Evolutionary conservation across 1,284 basidiomycete genomes (phyloP), one percentile per base, ranked within the genome.

Genomic region (Ceratobasidium sp.): DNA sequence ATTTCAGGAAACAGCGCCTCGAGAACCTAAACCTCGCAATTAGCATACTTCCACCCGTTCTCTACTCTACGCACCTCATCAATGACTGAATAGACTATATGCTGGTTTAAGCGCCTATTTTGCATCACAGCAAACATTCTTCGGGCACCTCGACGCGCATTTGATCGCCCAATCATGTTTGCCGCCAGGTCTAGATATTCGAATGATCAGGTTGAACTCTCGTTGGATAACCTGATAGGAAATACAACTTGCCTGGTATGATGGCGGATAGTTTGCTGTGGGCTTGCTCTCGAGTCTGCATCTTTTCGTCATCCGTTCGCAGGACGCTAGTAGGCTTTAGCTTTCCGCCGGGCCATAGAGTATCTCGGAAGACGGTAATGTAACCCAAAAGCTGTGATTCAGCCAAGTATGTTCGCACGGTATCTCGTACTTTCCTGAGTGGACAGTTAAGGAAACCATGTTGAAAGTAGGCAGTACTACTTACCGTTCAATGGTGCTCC

Each of bases 141-240:
- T 67, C 96, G 89, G 3, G 97, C 96, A 6, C 97, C 97, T 61
- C 96, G 90, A 7, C 96, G 90, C 12, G 97, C 96, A 84, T 99
- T 98, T 1, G 95, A 93, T 33, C 96, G 89, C 10, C 97, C 97
- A 80, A 99, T 97, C 92, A 98, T 95, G 83, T 97, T 98, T 6
- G 97, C 95, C 42, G 95, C 96, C 64, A 98, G 86, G 82, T 98
- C 97, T 96, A 80, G 77, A 49, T 15, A 33, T n/a, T 33, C 12
- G 26, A 28, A 18, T 23, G 2, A 23, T 28, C 15, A 60, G 23
- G 51, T 69, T 33, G 13, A 49, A 20, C 2, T 12, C 28, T 60
- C 28, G 26, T 9, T 60, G 18, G 46, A 18, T 10, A 49, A 12
- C 18, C 3, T 39, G 23, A 26, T 12, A 28, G 12, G 44, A 23